These are phyloP conservation scores for Talaromyces islandicus DNA, from an alignment of 2,329 filamentous ascomycete genomes.

Conservation along the genomic window DNA sequence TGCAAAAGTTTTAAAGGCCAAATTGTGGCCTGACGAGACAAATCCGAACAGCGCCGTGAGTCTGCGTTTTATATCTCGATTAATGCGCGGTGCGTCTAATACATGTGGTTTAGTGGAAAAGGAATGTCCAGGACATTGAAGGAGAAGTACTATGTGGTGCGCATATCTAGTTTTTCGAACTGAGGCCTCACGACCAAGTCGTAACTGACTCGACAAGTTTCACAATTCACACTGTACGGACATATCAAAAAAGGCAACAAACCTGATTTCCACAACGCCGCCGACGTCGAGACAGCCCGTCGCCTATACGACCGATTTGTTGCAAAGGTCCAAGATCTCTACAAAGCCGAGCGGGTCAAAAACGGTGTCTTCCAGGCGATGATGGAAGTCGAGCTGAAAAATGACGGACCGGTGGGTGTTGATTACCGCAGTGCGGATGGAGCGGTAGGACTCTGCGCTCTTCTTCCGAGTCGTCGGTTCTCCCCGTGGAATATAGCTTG, in stretches of 20 bases:
- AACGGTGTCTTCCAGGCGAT: constrained; percentile 97
- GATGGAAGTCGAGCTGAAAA: constrained; percentile 95
- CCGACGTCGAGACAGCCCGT: constrained; percentile 70
- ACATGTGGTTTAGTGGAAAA: constrained; percentile 66
- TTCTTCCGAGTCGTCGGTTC: constrained; percentile 20
- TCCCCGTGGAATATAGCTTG: constrained; percentile 14
- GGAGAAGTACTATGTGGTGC: constrained; percentile 93
- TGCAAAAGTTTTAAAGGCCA: constrained; percentile 80
- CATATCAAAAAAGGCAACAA: constrained; percentile 94
- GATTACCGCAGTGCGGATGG: constrained; percentile 53
- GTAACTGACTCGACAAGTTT: constrained; percentile 58
- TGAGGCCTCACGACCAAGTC: background rate
- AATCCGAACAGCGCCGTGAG: constrained; percentile 37
- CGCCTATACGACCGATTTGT: constrained; percentile 81
- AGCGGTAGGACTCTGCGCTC: constrained; percentile 42
- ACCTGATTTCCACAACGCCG: constrained; percentile 88
- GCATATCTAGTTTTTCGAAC: constrained; percentile 16
- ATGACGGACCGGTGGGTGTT: constrained; percentile 69
- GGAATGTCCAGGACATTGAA: constrained; percentile 75
- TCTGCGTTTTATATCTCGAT: background rate
- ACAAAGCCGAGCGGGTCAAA: constrained; percentile 70
- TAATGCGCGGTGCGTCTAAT: background rate
- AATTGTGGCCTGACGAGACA: constrained; percentile 79
- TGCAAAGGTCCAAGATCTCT: constrained; percentile 65
- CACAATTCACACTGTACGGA: constrained; percentile 91